Percentiles rank a stretch among this genome's conserved stretches.
These are phyloP conservation scores for Chlorociboria aeruginascens DNA, from an alignment of 495 filamentous ascomycete species.

Conservation along the genomic window DNA sequence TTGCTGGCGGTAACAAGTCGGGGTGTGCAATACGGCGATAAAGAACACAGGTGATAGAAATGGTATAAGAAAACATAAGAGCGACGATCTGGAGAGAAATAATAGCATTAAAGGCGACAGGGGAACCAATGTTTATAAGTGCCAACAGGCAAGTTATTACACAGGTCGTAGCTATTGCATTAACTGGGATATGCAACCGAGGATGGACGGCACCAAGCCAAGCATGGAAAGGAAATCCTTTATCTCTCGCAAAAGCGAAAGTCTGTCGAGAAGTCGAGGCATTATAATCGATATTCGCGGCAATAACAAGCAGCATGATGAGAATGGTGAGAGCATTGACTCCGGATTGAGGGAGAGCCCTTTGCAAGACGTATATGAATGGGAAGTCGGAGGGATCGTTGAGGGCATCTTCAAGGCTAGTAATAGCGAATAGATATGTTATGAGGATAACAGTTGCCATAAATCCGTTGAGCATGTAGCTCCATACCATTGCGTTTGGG, in stretches of 20 bases:
- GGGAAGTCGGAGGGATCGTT: conserved; percentile 29
- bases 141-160: conserved; percentile 30
- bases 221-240: conserved; percentile 31
- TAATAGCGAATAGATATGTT: conserved; percentile 33
- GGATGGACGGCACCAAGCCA: conserved; percentile 21
- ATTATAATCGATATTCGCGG: conserved; percentile 25
- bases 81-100: conserved; percentile 31
- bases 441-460: conserved; percentile 33
- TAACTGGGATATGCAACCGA: conserved; percentile 9
- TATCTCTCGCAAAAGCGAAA: conserved; percentile 43
- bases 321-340: conserved; percentile 25
- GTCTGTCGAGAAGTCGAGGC: conserved; percentile 38
- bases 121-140: conserved; percentile 39
- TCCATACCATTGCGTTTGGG: conserved; percentile 33
- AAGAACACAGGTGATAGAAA: conserved; percentile 30
- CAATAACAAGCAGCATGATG: conserved; percentile 27
- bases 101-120: conserved; percentile 34
- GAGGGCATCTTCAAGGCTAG: conserved; percentile 27
- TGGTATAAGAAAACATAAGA: conserved; percentile 31
- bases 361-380: conserved; percentile 34
- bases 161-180: conserved; percentile 31
- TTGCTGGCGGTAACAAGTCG: conserved; percentile 5
- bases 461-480: conserved; percentile 31
- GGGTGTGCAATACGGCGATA: conserved; percentile 21
- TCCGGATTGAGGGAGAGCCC: conserved; percentile 21